A percentile compares a stretch with the other conserved stretches of the same genome.
Conservation (phyloP, 768 basidiomycete genomes). For the Tricholoma sp. region DNA sequence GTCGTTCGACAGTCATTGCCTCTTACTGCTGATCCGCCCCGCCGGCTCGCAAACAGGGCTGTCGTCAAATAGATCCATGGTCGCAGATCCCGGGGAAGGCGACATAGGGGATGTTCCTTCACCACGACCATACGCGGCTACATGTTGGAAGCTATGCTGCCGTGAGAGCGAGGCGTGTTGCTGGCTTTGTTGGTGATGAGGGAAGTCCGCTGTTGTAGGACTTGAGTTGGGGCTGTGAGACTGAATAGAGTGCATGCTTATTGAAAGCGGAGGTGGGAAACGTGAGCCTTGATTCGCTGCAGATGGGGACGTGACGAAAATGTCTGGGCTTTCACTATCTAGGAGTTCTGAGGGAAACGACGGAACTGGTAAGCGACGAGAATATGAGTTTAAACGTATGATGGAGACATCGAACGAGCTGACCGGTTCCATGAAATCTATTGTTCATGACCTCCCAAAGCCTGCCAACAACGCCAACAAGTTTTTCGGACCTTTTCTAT, state of each 20-base stretch:
- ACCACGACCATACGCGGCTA: slow-evolving; percentile 29
- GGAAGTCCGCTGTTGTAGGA: slow-evolving; percentile 47
- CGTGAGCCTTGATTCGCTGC: slow-evolving; percentile 28
- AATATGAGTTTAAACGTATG: background rate
- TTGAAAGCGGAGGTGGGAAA: slow-evolving; percentile 40
- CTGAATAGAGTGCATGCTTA: slow-evolving; percentile 41
- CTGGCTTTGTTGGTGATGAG: slow-evolving; percentile 30
- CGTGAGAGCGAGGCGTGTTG: slow-evolving; percentile 45
- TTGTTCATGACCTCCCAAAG: slow-evolving; percentile 61
- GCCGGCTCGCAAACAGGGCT: slow-evolving; percentile 20
- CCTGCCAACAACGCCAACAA: slow-evolving; percentile 51
- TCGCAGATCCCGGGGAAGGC: slow-evolving; percentile 35
- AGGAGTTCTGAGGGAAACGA: slow-evolving; percentile 49
- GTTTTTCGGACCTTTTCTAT: slow-evolving; percentile 54
- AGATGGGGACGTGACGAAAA: slow-evolving; percentile 67
- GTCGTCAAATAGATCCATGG: slow-evolving; percentile 44
- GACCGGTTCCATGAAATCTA: slow-evolving; percentile 49
- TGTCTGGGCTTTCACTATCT: slow-evolving; percentile 59
- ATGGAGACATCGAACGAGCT: slow-evolving; percentile 20
- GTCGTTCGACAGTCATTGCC: slow-evolving; percentile 46
- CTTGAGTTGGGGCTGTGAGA: slow-evolving; percentile 35
- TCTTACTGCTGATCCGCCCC: slow-evolving; percentile 37
- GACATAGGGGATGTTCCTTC: slow-evolving; percentile 32
- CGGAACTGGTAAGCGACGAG: slow-evolving; percentile 27
- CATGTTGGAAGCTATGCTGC: slow-evolving; percentile 58